Evolutionary conservation across 768 basidiomycete species (phyloP).

Genomic region (Russula earlei): DNA sequence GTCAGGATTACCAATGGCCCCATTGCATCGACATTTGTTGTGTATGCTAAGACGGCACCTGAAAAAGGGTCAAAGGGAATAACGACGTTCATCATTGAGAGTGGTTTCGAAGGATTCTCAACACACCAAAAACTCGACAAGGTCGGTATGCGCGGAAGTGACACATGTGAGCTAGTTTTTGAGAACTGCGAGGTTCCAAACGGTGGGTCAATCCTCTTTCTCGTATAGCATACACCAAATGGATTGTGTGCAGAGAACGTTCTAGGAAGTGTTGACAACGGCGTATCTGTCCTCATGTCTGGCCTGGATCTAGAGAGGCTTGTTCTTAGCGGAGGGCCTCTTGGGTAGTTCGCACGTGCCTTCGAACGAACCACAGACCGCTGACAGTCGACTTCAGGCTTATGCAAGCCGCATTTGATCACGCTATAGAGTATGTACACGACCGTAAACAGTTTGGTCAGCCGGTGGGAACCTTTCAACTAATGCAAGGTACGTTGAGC

Average conservation of each 20-base stretch:
- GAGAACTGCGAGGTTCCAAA: conserved; percentile 85
- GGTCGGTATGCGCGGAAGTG: conserved; percentile 93
- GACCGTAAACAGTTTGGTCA: conserved; percentile 86
- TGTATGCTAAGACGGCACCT: conserved; percentile 85
- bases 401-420: conserved; percentile 91
- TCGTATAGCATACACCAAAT: not conserved
- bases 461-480: conserved; percentile 82
- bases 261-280: conserved; percentile 69
- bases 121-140: conserved; percentile 90
- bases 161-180: conserved; percentile 90
- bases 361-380: not conserved
- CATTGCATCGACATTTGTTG: conserved; percentile 79
- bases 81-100: conserved; percentile 86
- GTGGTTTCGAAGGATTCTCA: conserved; percentile 73
- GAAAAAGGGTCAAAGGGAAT: conserved; percentile 78
- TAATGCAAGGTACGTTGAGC: conserved; percentile 78
- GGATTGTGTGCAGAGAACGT: conserved; percentile 53
- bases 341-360: conserved; percentile 47
- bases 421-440: conserved; percentile 84
- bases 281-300: conserved; percentile 86
- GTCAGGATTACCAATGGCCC: conserved; percentile 93
- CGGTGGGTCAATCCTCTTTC: conserved; percentile 36
- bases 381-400: conserved; percentile 37
- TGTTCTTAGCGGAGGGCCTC: conserved; percentile 84
- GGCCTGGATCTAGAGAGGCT: conserved; percentile 88